Conservation (phyloP, 2,329 filamentous ascomycete species). For the Berkeleyomyces rouxiae region DNA sequence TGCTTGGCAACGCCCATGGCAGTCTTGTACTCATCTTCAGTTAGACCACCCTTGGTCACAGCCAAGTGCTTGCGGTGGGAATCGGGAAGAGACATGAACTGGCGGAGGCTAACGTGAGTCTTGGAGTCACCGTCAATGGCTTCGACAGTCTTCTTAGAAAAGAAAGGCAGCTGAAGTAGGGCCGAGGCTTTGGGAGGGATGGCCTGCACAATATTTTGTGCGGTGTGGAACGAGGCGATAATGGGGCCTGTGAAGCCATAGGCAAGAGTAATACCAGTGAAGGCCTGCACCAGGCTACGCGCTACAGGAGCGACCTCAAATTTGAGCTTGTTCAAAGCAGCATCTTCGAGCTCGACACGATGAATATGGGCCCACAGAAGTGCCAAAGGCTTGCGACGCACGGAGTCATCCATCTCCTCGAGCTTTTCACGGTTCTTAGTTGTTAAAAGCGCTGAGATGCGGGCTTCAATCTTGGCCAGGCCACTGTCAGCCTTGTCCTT, state of each 20-base stretch:
- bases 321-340: slow-evolving; percentile 66
- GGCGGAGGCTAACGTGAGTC: slow-evolving; percentile 61
- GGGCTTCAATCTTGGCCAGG: slow-evolving; percentile 68
- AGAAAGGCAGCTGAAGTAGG: slow-evolving; percentile 78
- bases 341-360: slow-evolving; percentile 68
- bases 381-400: slow-evolving; percentile 70
- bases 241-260: slow-evolving; percentile 74
- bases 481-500: slow-evolving; percentile 67
- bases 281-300: slow-evolving; percentile 68
- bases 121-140: slow-evolving; percentile 61
- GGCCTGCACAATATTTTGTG: slow-evolving; percentile 81
- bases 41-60: slow-evolving; percentile 54
- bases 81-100: slow-evolving; percentile 75
- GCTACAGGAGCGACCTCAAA: slow-evolving; percentile 79
- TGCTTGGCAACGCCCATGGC: slow-evolving; percentile 65
- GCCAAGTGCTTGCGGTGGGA: slow-evolving; percentile 53
- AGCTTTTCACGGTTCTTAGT: slow-evolving; percentile 61
- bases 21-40: slow-evolving; percentile 57
- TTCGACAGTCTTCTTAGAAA: slow-evolving; percentile 50
- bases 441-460: slow-evolving; percentile 48
- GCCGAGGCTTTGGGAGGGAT: slow-evolving; percentile 69
- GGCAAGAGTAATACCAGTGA: slow-evolving; percentile 71
- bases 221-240: slow-evolving; percentile 62
- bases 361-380: slow-evolving; percentile 92
- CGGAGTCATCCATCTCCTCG: slow-evolving; percentile 62